phyloP scores from a whole-genome alignment of 345 rosid genomes.

The Arabidopsis arenosa region DNA sequence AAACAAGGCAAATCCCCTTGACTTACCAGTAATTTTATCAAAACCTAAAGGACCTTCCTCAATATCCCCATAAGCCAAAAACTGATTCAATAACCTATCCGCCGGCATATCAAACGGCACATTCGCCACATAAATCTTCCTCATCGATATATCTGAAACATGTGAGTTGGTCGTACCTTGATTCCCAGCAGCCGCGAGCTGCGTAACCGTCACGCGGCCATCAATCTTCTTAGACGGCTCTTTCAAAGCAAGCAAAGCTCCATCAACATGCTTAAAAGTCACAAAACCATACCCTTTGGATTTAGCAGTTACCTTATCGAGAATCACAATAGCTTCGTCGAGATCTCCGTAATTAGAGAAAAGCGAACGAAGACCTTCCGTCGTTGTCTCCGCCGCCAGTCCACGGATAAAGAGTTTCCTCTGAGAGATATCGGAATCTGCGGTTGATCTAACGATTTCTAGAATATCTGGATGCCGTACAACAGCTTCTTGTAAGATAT shows the following conservation, averaged over 20 bases:
- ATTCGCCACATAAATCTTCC: constrained; percentile 87
- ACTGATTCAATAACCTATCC: constrained; percentile 64
- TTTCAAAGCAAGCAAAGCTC: constrained; percentile 69
- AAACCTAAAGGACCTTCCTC: constrained; percentile 92
- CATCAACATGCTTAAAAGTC: constrained; percentile 68
- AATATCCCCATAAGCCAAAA: constrained; percentile 75
- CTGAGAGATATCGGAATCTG: constrained; percentile 70
- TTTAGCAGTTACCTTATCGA: constrained; percentile 72
- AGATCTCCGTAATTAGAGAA: constrained; percentile 76
- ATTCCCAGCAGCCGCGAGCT: constrained; percentile 83
- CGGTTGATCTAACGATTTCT: constrained; percentile 58
- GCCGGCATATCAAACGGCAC: constrained; percentile 77
- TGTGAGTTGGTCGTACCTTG: constrained; percentile 45
- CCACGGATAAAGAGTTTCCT: constrained; percentile 89
- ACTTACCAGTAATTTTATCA: constrained; percentile 86
- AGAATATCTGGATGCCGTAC: constrained; percentile 61
- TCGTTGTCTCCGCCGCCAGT: constrained; percentile 84
- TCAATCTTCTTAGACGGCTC: constrained; percentile 90
- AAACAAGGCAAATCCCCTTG: constrained; percentile 81
- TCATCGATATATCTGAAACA: constrained; percentile 57
- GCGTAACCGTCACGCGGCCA: constrained; percentile 76
- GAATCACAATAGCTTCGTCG: constrained; percentile 77
- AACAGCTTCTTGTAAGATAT: constrained; percentile 60
- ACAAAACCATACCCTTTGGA: constrained; percentile 89
- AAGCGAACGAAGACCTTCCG: constrained; percentile 64